Base-by-base conservation (phyloP, 176 grass and related monocot genomes). In the Alloteropsis semialata region DNA sequence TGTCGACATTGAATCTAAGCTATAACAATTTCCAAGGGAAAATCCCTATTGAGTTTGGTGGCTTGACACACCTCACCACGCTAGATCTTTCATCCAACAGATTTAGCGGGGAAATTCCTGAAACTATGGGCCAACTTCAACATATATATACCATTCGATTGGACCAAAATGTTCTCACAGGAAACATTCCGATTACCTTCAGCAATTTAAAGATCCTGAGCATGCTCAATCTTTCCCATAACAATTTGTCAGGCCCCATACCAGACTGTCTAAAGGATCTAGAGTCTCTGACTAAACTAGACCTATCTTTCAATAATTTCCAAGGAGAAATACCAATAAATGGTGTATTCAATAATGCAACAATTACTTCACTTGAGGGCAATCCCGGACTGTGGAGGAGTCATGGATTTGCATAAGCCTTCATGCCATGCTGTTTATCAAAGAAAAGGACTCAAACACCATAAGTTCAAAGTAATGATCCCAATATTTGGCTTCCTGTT, bases 201-300 rank as follows among this genome's bases (percentile, higher is more conserved):
- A 41, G 15, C 14, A 77, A 37, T 15, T 14, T 94, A 18, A 65
- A 34, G 33, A 83, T 69, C 16, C 41, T 94, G 45, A 37, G 13
- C 38, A 6, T n/a, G 3, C 25, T 91, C 12, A 89, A 89, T 56
- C 62, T 91, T 65, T 94, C 92, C 3, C 44, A 32, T 10, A 94
- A 94, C n/a, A 78, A 61, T 5, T 76, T 94, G 33, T 90, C 78
- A 1, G 88, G 86, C 5, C 3, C 21, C 42, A 61, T 94, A 0
- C 92, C 83, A 22, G 10, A 15, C 13, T 56, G 11, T 22, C 16
- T 94, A 3, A 12, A n/a, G 10, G 9, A 25, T 34, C 63, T 88
- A 4, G 1, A 8, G 14, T 4, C 5, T 70, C 44, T 89, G 32
- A 17, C 8, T 5, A 2, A 46, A 32, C 30, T 94, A 2, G 85